A percentile compares a stretch with the other conserved stretches of the same genome.
phyloP scores from a whole-genome alignment of 2,329 filamentous ascomycete genomes.

The Aspergillus udagawae region DNA sequence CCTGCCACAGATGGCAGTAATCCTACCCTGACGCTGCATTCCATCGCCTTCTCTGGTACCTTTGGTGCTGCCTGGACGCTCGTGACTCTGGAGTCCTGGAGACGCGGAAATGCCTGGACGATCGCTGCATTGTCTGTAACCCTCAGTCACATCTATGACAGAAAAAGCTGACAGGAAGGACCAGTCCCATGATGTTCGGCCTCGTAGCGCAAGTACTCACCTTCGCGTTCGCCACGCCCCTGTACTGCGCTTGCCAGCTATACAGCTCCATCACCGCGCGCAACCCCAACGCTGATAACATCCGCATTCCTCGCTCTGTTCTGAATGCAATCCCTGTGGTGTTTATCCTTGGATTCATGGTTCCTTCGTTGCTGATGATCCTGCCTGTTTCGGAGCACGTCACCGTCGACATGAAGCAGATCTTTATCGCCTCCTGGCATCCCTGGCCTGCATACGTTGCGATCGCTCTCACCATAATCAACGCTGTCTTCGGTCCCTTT shows the following conservation, averaged over 20 bases:
- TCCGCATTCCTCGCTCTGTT: conserved; percentile 29
- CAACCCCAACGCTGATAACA: conserved; percentile 31
- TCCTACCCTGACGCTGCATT: conserved; percentile 33
- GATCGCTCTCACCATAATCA: conserved; percentile 33
- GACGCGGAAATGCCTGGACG: conserved; percentile 41
- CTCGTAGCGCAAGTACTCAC: conserved; percentile 41
- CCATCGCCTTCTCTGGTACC: conserved; percentile 38
- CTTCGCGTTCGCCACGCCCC: conserved; percentile 43
- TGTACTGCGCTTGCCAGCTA: conserved; percentile 43
- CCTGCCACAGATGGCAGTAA: conserved; percentile 37
- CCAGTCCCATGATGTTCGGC: conserved; percentile 37
- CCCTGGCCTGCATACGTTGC: conserved; percentile 47
- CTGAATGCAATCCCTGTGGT: conserved; percentile 37
- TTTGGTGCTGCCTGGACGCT: conserved; percentile 42
- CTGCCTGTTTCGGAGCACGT: conserved; percentile 40
- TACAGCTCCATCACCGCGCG: conserved; percentile 38
- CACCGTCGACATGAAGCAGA: conserved; percentile 43
- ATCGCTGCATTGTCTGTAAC: conserved; percentile 40
- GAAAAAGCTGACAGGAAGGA: conserved; percentile 9
- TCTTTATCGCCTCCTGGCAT: conserved; percentile 49
- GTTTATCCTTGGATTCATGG: conserved; percentile 41
- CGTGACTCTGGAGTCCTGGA: conserved; percentile 44
- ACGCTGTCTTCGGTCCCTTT: conserved; percentile 21
- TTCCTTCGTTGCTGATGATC: conserved; percentile 43
- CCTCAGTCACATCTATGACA: conserved; percentile 1